Evolutionary conservation across 1,139 yeast genomes (phyloP).

Genomic region (Casaregolazyma suthepensis): DNA sequence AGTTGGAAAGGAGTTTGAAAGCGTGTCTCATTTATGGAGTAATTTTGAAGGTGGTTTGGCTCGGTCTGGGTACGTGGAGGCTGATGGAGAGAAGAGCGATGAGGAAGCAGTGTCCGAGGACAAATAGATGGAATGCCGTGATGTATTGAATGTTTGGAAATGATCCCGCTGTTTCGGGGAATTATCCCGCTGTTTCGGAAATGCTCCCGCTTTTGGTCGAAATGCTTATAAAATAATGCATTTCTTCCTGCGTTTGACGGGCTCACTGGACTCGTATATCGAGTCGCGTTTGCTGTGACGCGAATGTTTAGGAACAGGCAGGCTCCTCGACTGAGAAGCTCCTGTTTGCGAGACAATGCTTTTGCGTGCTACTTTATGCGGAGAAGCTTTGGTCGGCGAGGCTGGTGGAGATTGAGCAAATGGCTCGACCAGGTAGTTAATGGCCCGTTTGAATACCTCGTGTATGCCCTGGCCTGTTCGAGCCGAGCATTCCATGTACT

Average conservation of each 20-base stretch:
- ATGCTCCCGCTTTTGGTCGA: not conserved
- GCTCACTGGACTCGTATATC: not conserved
- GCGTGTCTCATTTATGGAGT: conserved; percentile 46
- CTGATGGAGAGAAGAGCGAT: not conserved
- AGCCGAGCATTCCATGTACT: conserved; percentile 97
- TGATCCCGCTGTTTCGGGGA: no score
- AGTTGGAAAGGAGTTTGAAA: conserved; percentile 51
- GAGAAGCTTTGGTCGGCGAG: not conserved
- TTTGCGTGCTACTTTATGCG: not conserved
- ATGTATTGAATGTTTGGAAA: not conserved
- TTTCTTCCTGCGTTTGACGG: not conserved
- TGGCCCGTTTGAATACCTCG: conserved; percentile 52
- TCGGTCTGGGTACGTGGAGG: not conserved
- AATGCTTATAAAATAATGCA: not conserved
- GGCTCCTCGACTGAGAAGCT: not conserved
- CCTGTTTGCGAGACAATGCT: not conserved
- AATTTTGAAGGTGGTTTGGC: conserved; percentile 34
- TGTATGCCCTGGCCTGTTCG: conserved; percentile 59
- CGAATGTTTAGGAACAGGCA: not conserved
- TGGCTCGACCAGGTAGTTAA: conserved; percentile 18
- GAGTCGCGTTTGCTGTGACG: not conserved
- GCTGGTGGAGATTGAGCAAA: conserved; percentile 7
- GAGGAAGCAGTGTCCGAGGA: not conserved
- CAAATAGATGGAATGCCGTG: not conserved
- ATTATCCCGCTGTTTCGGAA: not conserved